Evolutionary conservation across 2,329 filamentous ascomycete genomes (phyloP), one percentile per base, ranked within the genome.

Genomic region (Penicillium sp.): DNA sequence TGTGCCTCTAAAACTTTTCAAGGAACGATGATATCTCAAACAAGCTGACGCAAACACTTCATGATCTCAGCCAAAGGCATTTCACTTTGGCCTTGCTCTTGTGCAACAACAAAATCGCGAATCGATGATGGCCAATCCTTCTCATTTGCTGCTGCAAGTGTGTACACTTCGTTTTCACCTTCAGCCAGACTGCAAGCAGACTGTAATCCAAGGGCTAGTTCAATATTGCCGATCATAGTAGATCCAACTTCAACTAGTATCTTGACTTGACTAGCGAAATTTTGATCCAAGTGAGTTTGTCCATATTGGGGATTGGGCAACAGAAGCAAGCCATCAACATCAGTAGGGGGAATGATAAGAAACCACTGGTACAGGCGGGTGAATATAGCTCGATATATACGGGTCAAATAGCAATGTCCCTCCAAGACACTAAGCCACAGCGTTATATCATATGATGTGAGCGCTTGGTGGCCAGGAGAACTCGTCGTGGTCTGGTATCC

Each of bases 321-420:
- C 6, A 58, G 13, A 5, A 63, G 14, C 38, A 63, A 54, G 1
- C 32, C 24, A 7, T 44, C 47, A 4, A 54, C 58, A 16, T 64
- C 55, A 9, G 18, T 29, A 4, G 57, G 62, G 5, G 60, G 51
- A 9, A 59, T 36, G 14, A 58, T 52, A 7, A 64, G 50, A 42
- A 64, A 57, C 0, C 58, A 29, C 18, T 60, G 62, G 43, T 64
- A 60, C 4, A 65, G 44, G 9, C 59, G 54, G 11, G 38, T 56
- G 10, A 63, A 64, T 11, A 62, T 39, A 3, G 52, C 44, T 18
- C 52, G 58, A 42, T 65, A 60, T 5, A 63, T 24, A 2, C 52
- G 55, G 9, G 55, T 39, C 1, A 65, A 46, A 34, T 60, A 55
- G 21, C 47, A 53, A 49, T 65, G 59, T 9, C 57, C 49, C 4